A percentile compares a stretch with the other conserved stretches of the same genome.
Conservation (phyloP, 345 rosid species). For the Hirschfeldia incana region DNA sequence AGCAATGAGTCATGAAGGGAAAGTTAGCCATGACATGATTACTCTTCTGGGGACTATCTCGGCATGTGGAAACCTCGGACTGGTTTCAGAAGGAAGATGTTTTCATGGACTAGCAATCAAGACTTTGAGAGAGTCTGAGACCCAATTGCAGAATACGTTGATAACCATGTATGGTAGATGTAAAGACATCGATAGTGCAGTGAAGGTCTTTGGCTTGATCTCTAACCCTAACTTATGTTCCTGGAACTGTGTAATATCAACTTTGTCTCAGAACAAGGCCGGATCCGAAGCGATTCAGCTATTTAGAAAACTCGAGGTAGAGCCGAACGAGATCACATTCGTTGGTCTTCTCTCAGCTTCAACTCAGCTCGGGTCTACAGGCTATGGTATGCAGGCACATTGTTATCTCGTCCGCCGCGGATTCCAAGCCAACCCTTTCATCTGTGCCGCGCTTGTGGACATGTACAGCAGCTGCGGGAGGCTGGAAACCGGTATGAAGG, state of each 20-base stretch:
- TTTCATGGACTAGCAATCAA: slow-evolving; percentile 56
- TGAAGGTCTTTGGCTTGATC: slow-evolving; percentile 42
- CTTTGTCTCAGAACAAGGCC: slow-evolving; percentile 59
- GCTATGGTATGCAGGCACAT: slow-evolving; percentile 54
- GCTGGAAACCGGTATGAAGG: slow-evolving; percentile 44
- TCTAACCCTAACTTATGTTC: slow-evolving; percentile 57
- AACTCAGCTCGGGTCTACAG: slow-evolving; percentile 55
- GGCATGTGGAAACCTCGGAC: slow-evolving; percentile 17
- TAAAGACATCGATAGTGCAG: slow-evolving; percentile 49
- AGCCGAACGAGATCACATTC: slow-evolving; percentile 62
- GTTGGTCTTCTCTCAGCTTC: slow-evolving; percentile 58
- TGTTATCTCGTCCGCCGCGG: slow-evolving; percentile 45
- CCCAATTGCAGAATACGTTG: slow-evolving; percentile 56
- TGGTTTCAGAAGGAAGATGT: slow-evolving; percentile 43
- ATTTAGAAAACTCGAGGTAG: slow-evolving; percentile 42
- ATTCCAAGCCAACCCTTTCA: slow-evolving; percentile 35
- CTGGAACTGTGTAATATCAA: slow-evolving; percentile 71
- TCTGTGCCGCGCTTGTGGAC: slow-evolving; percentile 42
- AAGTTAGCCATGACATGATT: slow-evolving; percentile 42
- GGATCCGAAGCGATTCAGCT: slow-evolving; percentile 53
- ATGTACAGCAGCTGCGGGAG: slow-evolving; percentile 39
- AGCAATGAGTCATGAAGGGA: slow-evolving; percentile 43
- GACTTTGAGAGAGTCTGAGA: slow-evolving; percentile 42
- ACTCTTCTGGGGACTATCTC: slow-evolving; percentile 47
- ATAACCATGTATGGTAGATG: slow-evolving; percentile 69